These are phyloP conservation scores for Acacia crassicarpa DNA, from an alignment of 306 rosid genomes.

Conservation along the genomic window DNA sequence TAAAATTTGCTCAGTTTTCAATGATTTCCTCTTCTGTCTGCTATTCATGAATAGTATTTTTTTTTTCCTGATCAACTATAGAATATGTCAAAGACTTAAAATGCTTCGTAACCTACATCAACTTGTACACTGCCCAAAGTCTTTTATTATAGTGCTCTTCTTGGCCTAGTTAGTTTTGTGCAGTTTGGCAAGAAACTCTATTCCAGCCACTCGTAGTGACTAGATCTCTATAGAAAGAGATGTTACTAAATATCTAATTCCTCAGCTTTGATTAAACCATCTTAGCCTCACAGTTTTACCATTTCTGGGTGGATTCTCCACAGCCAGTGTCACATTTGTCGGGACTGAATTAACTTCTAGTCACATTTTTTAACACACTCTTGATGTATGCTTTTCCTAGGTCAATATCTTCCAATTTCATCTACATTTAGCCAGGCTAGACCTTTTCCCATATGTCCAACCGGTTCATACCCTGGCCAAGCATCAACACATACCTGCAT, in stretches of 20 bases:
- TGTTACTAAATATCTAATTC: slow-evolving; percentile 1
- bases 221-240: background rate
- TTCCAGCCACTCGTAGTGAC: slow-evolving; percentile 18
- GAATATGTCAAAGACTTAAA: slow-evolving; percentile 11
- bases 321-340: slow-evolving; percentile 87
- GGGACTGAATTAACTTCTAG: slow-evolving; percentile 82
- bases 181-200: slow-evolving; percentile 15
- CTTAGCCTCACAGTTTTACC: slow-evolving; percentile 43
- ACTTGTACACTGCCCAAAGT: background rate
- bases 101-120: background rate
- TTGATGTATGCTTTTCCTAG: slow-evolving; percentile 56
- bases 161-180: background rate
- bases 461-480: slow-evolving; percentile 75
- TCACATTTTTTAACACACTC: slow-evolving; percentile 78
- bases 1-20: background rate
- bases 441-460: slow-evolving; percentile 96
- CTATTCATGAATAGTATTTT: background rate
- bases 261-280: slow-evolving; percentile 8
- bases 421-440: slow-evolving; percentile 97
- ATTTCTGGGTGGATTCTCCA: slow-evolving; percentile 90
- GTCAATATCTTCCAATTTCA: slow-evolving; percentile 98
- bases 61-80: background rate
- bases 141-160: slow-evolving; percentile 4
- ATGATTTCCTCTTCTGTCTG: background rate
- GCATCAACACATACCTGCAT: slow-evolving; percentile 74